phyloP scores from a whole-genome alignment of 2,329 filamentous ascomycete genomes.

The Cercospora nicotianae region DNA sequence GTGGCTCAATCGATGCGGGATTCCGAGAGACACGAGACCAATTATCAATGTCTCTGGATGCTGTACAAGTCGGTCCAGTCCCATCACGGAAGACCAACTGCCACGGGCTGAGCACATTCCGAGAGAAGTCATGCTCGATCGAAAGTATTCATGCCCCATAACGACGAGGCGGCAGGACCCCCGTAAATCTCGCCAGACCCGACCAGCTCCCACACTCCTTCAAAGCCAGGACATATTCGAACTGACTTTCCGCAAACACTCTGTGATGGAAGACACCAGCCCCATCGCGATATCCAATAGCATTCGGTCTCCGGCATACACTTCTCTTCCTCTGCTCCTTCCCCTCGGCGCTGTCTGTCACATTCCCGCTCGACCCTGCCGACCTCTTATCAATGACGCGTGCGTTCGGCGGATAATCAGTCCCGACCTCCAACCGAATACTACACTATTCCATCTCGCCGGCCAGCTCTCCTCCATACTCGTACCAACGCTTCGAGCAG shows the following conservation, averaged over 20 bases:
- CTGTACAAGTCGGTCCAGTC: background rate
- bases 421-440: background rate
- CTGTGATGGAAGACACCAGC: background rate
- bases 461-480: background rate
- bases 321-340: background rate
- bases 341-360: background rate
- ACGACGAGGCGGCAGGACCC: too few species aligned
- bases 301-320: background rate
- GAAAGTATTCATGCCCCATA: too few species aligned
- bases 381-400: background rate
- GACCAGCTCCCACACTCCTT: background rate
- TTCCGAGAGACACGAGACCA: background rate
- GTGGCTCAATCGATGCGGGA: background rate
- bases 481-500: background rate
- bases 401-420: background rate
- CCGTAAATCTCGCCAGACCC: too few species aligned
- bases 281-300: background rate
- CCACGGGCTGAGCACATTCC: background rate
- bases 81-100: background rate
- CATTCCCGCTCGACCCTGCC: background rate
- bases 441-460: background rate
- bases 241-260: background rate
- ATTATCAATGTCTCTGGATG: background rate
- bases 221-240: background rate
- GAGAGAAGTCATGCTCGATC: too few species aligned